A percentile compares a stretch with the other conserved stretches of the same genome.
These are phyloP conservation scores for Phytophthora constricta DNA, from an alignment of 352 stramenopile species.

Conservation along the genomic window DNA sequence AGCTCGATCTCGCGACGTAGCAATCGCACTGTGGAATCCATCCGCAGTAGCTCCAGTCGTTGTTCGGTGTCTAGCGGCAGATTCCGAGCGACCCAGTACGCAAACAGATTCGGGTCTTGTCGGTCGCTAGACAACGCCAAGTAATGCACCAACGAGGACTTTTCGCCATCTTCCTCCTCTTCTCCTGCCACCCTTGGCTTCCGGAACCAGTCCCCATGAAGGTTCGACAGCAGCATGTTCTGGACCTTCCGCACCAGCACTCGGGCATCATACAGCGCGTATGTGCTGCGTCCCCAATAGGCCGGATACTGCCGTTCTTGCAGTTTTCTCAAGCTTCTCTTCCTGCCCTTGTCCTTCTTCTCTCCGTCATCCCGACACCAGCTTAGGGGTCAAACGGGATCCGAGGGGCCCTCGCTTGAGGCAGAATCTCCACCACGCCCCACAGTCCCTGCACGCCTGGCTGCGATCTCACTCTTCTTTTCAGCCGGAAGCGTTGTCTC, in stretches of 20 bases:
- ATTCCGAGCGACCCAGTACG: conserved; percentile 81
- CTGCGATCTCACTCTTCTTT: conserved; percentile 27
- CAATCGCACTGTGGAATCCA: conserved; percentile 65
- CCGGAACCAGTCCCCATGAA: conserved; percentile 78
- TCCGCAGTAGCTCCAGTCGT: conserved; percentile 64
- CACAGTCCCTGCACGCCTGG: conserved; percentile 16
- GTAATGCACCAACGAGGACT: conserved; percentile 34
- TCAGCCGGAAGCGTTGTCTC: conserved; percentile 72
- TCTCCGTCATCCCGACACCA: conserved; percentile 14
- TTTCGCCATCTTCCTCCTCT: conserved; percentile 21
- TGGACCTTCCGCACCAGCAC: conserved; percentile 72
- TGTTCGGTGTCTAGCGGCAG: conserved; percentile 66
- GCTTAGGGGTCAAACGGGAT: conserved; percentile 51
- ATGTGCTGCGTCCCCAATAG: conserved; percentile 59
- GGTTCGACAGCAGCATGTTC: conserved; percentile 68
- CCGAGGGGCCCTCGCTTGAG: conserved; percentile 43
- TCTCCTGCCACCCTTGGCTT: conserved; percentile 29
- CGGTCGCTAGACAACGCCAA: conserved; percentile 47
- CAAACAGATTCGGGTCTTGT: conserved; percentile 73
- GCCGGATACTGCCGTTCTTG: conserved; percentile 42
- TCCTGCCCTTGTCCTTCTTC: conserved; percentile 5
- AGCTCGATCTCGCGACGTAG: conserved; percentile 66
- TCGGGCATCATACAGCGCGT: conserved; percentile 64
- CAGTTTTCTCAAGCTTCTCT: conserved; percentile 21
- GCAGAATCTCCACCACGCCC: conserved; percentile 72